These are phyloP conservation scores for Hyaloscypha hepaticicola DNA, from an alignment of 495 filamentous ascomycete genomes.

Conservation along the genomic window DNA sequence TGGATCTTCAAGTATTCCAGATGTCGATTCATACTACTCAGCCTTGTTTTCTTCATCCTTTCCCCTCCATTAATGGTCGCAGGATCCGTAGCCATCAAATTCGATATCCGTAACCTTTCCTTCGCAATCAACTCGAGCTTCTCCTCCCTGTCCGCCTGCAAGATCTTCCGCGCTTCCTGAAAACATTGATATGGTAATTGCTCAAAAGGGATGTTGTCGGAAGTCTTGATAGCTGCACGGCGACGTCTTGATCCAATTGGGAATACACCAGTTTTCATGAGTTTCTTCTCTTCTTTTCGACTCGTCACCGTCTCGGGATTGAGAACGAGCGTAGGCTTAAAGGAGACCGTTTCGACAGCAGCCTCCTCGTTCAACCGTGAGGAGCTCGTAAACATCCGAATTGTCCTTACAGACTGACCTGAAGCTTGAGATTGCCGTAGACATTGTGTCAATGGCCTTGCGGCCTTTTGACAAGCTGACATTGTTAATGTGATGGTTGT, in stretches of 20 bases:
- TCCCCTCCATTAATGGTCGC: conserved; percentile 59
- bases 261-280: conserved; percentile 55
- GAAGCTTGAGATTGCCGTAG: conserved; percentile 48
- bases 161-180: conserved; percentile 86
- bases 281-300: conserved; percentile 55
- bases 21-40: conserved; percentile 69
- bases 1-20: conserved; percentile 82
- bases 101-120: conserved; percentile 49
- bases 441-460: conserved; percentile 63
- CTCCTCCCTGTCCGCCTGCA: conserved; percentile 75
- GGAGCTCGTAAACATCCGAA: conserved; percentile 49
- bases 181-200: conserved; percentile 95
- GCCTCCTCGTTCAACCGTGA: conserved; percentile 41
- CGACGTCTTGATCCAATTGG: conserved; percentile 82
- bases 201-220: conserved; percentile 80
- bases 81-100: conserved; percentile 56
- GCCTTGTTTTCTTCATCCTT: conserved; percentile 57
- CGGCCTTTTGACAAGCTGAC: conserved; percentile 68
- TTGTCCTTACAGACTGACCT: conserved; percentile 35
- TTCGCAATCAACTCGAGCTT: conserved; percentile 68
- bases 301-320: conserved; percentile 39
- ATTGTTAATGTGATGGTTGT: conserved; percentile 44
- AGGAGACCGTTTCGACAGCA: conserved; percentile 34
- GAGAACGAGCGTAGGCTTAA: conserved; percentile 32
- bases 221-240: conserved; percentile 68